Conservation (phyloP, 169 alveolate genomes). For the Neospora caninum region DNA sequence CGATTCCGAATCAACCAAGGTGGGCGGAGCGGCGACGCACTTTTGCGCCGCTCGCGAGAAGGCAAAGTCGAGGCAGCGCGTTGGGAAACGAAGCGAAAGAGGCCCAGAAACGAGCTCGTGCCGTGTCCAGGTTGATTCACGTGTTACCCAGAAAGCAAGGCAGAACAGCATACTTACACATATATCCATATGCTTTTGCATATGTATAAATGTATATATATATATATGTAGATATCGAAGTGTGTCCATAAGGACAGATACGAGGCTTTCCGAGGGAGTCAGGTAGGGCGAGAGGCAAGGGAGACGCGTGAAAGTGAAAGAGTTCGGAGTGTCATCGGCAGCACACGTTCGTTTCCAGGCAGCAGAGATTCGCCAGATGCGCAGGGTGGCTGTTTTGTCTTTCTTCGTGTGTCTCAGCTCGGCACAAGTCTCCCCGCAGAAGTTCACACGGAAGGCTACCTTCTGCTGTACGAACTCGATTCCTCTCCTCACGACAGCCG, state of each 20-base stretch:
- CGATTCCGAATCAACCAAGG: background rate
- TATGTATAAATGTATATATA: background rate
- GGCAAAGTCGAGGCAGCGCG: too few relatives aligned
- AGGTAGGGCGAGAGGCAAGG: too few relatives aligned
- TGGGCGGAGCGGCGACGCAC: background rate
- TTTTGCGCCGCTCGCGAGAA: background rate
- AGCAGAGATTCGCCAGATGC: too few relatives aligned
- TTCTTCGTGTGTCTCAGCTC: background rate
- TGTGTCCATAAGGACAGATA: background rate
- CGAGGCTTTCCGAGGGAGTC: too few relatives aligned
- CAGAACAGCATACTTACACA: background rate
- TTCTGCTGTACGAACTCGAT: background rate
- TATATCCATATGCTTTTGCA: background rate
- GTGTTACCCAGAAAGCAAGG: too few relatives aligned
- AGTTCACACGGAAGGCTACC: background rate
- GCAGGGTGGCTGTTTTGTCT: too few relatives aligned
- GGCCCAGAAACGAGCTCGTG: too few relatives aligned
- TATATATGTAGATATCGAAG: background rate
- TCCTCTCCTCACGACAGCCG: background rate
- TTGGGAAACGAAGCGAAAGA: too few relatives aligned
- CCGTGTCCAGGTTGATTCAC: too few relatives aligned
- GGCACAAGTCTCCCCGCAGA: background rate
- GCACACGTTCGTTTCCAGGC: too few relatives aligned
- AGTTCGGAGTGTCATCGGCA: too few relatives aligned
- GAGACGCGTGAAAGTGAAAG: too few relatives aligned